Base-by-base conservation (phyloP, 176 grass and related monocot species). In the Cenchrus purpureus region DNA sequence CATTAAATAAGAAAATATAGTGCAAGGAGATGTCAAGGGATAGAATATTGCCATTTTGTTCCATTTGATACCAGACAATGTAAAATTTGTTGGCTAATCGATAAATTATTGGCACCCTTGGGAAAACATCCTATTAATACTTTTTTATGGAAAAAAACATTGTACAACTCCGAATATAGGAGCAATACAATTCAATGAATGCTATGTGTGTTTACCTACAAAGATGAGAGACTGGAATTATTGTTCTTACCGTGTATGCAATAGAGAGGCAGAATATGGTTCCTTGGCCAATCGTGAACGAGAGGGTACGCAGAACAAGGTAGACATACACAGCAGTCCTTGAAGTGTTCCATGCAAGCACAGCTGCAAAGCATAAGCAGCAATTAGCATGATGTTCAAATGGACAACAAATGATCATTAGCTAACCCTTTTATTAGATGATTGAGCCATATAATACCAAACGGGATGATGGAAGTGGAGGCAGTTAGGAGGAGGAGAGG, bases 201-300 rank as follows among this genome's bases (percentile, higher is more conserved):
- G 15, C 13, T 28, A 79, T 40, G 25, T 29, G 32, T 61, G 31
- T 56, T 56, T 17, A 6, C 4, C 6, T 2, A 79, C 7, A 50
- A 50, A 40, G 29, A 67, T 20, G 17, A 37, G 48, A 62, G 1
- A 16, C 58, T 45, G 16, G 7, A 65, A 73, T 29, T 49, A 12
- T 68, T 31, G 5, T 51, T 65, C 65, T 65, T 76, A 97, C 94
- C 78, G 85, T 82, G 89, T 94, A 97, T 40, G 94, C 79, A 60
- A 91, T 67, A 20, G 94, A 59, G 12, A 97, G 87, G 76, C 74
- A 90, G n/a, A 87, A 78, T 85, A 94, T 92, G 70, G 89, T 94
- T 84, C 94, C 94, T 88, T 94, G 87, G 65, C 94, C 91, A 12
- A 97, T 81, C 68, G 93, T 83, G 49, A 84, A 91, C 10, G 94